Conservation (phyloP, 805 yeast species). For the Saccharomyces mikatae region DNA sequence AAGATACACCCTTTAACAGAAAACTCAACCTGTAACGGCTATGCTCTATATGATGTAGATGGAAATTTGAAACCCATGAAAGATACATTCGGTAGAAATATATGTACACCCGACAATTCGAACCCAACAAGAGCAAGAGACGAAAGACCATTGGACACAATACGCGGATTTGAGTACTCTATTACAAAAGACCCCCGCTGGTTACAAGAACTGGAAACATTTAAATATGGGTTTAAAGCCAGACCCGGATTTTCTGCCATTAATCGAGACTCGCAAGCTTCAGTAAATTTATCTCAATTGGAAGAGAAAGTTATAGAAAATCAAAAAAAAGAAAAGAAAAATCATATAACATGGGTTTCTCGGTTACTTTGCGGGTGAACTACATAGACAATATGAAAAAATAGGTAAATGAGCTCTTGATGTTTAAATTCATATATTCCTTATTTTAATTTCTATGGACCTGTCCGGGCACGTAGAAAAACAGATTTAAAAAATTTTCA, state of each 20-base stretch:
- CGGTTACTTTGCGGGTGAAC: background rate
- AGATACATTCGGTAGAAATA: slow-evolving; percentile 83
- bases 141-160: slow-evolving; percentile 95
- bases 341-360: background rate
- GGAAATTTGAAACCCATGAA: slow-evolving; percentile 2
- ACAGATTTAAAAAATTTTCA: background rate
- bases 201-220: slow-evolving; percentile 74
- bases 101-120: slow-evolving; percentile 71
- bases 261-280: slow-evolving; percentile 20
- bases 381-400: background rate
- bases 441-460: background rate
- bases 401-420: background rate
- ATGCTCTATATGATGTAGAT: background rate
- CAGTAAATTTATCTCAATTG: background rate
- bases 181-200: slow-evolving; percentile 70
- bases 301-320: background rate
- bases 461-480: background rate
- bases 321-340: background rate
- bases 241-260: slow-evolving; percentile 56
- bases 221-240: slow-evolving; percentile 74
- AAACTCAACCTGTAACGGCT: background rate
- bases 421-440: background rate
- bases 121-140: slow-evolving; percentile 91
- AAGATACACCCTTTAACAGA: background rate
- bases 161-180: slow-evolving; percentile 86